phyloP scores from a whole-genome alignment of 164 flowering plant species.

The Nymphaea thermarum region DNA sequence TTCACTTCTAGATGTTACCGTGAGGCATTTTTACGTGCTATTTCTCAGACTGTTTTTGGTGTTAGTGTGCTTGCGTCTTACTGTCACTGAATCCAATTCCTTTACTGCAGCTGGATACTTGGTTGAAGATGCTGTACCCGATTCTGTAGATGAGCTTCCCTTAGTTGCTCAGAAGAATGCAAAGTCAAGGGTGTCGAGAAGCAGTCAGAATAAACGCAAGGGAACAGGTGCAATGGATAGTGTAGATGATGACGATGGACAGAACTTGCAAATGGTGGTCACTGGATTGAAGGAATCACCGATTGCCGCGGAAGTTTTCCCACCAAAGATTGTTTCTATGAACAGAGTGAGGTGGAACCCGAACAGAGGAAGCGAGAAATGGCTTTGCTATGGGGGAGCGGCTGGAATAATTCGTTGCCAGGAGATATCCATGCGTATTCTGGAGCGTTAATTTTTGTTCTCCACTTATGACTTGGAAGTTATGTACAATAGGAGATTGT shows the following conservation, averaged over 20 bases:
- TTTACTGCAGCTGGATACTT: background rate
- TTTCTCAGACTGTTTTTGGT: background rate
- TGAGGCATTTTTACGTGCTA: background rate
- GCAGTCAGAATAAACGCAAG: background rate
- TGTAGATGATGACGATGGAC: background rate
- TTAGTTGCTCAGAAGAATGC: background rate
- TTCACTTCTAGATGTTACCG: too few species aligned
- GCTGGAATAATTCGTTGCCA: slow-evolving; percentile 77
- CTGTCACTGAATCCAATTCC: background rate
- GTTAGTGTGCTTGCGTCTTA: background rate
- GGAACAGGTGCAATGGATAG: background rate
- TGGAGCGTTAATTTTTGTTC: background rate
- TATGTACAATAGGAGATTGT: background rate
- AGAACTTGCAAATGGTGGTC: background rate
- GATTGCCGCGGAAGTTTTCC: slow-evolving; percentile 25
- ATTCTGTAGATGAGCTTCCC: background rate
- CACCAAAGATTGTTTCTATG: slow-evolving; percentile 65
- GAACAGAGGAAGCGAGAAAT: slow-evolving; percentile 87
- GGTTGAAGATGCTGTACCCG: background rate
- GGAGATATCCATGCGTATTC: slow-evolving; percentile 18
- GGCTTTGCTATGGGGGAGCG: slow-evolving; percentile 95
- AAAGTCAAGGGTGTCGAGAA: background rate
- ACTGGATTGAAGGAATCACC: background rate
- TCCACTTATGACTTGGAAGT: background rate
- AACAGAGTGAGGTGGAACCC: slow-evolving; percentile 93